phyloP scores from a whole-genome alignment of 345 rosid genomes.

The Moricandia moricandioides region DNA sequence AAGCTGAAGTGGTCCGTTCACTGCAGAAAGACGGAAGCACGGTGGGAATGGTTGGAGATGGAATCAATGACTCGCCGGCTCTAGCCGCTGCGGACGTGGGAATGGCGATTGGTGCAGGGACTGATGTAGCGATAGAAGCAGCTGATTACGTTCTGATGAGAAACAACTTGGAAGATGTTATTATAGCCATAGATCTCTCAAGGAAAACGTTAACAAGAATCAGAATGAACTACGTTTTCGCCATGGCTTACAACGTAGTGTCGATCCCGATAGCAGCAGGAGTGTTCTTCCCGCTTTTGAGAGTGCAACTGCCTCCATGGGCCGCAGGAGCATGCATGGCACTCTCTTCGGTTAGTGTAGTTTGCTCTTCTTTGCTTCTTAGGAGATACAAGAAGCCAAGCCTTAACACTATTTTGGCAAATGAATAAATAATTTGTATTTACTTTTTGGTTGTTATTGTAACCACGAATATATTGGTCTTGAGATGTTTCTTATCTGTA shows the following conservation, averaged over 20 bases:
- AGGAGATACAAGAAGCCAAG: conserved; percentile 84
- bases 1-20: conserved; percentile 69
- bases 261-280: conserved; percentile 92
- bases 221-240: conserved; percentile 73
- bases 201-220: conserved; percentile 76
- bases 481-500: conserved; percentile 14
- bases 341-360: conserved; percentile 93
- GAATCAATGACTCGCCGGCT: conserved; percentile 96
- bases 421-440: conserved; percentile 20
- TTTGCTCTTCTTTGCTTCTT: conserved; percentile 93
- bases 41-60: conserved; percentile 98
- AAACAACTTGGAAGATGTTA: conserved; percentile 90
- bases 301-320: conserved; percentile 89
- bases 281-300: conserved; percentile 60
- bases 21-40: conserved; percentile 82
- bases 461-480: conserved; percentile 17
- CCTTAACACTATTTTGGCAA: conserved; percentile 66
- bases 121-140: conserved; percentile 85
- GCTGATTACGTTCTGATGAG: conserved; percentile 95
- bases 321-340: conserved; percentile 98
- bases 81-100: conserved; percentile 96
- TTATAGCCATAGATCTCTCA: conserved; percentile 90
- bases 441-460: conserved; percentile 1
- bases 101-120: conserved; percentile 52
- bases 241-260: conserved; percentile 88